phyloP scores from a whole-genome alignment of 2,329 filamentous ascomycete species.

The Trichoderma koningii region DNA sequence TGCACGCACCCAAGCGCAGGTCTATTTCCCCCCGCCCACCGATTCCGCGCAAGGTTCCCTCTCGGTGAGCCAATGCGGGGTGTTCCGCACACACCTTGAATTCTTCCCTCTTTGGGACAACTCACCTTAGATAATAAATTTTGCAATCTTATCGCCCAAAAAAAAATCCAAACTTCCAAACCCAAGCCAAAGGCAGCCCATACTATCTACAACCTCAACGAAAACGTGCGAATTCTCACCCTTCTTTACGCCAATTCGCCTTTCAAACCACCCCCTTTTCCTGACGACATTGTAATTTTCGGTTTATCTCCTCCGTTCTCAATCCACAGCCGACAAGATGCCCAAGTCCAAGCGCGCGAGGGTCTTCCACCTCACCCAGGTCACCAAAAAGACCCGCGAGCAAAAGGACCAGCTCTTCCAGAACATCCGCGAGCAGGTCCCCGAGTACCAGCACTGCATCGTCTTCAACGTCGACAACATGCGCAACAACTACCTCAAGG shows the following conservation, averaged over 20 bases:
- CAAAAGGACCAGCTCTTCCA: slow-evolving; percentile 87
- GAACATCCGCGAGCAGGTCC: slow-evolving; percentile 81
- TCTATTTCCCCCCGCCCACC: too few relatives aligned
- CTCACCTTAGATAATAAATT: slow-evolving; percentile 34
- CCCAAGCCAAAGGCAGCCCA: not conserved
- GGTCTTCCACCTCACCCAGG: slow-evolving; percentile 86
- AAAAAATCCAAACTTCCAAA: not conserved
- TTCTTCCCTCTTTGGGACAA: slow-evolving; percentile 32
- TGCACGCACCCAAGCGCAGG: not conserved
- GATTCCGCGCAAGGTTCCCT: not conserved
- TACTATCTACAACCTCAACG: not conserved
- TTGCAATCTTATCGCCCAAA: slow-evolving; percentile 38
- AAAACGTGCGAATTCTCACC: slow-evolving; percentile 2
- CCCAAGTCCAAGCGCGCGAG: slow-evolving; percentile 94
- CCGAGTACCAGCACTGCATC: slow-evolving; percentile 87
- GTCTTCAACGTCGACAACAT: slow-evolving; percentile 95
- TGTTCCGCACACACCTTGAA: slow-evolving; percentile 30
- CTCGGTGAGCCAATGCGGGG: slow-evolving; percentile 38
- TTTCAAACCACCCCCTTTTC: not conserved
- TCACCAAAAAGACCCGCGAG: slow-evolving; percentile 89
- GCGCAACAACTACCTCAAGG: slow-evolving; percentile 95
- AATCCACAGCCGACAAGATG: slow-evolving; percentile 58
- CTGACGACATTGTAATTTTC: not conserved
- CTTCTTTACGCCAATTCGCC: not conserved
- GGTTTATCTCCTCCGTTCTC: slow-evolving; percentile 1